Evolutionary conservation across 2,329 filamentous ascomycete species (phyloP), one percentile per base, ranked within the genome.

Genomic region (Dothidotthia symphoricarpi): DNA sequence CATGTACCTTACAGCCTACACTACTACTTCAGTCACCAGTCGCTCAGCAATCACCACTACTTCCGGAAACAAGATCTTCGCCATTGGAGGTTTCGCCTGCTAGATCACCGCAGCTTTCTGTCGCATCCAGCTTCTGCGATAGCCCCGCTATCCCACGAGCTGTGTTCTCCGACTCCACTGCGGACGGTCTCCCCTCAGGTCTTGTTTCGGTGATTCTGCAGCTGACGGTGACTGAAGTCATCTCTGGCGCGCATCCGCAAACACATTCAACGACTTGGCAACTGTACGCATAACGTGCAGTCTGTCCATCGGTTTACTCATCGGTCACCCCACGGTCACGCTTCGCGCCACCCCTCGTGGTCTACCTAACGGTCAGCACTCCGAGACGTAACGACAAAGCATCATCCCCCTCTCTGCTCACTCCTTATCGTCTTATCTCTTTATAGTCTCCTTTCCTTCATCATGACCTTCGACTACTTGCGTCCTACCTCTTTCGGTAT

Each of bases 211-310:
- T 67, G 62, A 67, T 64, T 64, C 65, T 69, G 66, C 55, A 65
- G 66, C 60, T 64, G 64, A 66, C 66, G 60, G 66, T 67, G 65
- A 64, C 66, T 69, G 66, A 66, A 68, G 64, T 55, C 44, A 45
- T 31, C 55, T 59, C 55, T 49, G 48, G 57, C 58, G 36, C 57
- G 55, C 61, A 59, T 45, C 54, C 58, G 56, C 56, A 51, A 53
- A 50, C 50, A 36, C 36, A 49, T 59, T 59, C 57, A 59, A 59
- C 45, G 59, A 63, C 44, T 53, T 56, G 49, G 56, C 43, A 49
- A 38, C 55, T 57, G 59, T 45, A 57, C 58, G 55, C 57, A 53
- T 47, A 42, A 31, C 41, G 43, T 49, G 64, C 62, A 62, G 59
- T 64, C 63, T 62, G 54, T 66, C 64, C 63, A 66, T 56, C 59